These are phyloP conservation scores for Pyrus betulifolia DNA, from an alignment of 306 rosid species.

Conservation along the genomic window DNA sequence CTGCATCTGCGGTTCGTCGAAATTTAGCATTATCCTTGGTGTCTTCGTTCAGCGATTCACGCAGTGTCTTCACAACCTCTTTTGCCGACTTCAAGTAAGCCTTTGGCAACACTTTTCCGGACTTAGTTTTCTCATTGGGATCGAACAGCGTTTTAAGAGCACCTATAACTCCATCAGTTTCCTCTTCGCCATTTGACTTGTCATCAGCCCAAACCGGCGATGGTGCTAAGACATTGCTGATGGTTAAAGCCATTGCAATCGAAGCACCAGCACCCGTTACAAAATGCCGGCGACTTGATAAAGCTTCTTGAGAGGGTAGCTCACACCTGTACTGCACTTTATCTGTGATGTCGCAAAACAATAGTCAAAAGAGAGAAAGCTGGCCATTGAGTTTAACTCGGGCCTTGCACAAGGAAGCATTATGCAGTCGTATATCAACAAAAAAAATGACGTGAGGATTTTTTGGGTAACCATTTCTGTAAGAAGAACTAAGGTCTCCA, in stretches of 20 bases:
- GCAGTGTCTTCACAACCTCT: constrained; percentile 75
- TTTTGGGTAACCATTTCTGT: no score
- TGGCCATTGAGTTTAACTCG: no score
- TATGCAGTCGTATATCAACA: no score
- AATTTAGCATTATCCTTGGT: constrained; percentile 59
- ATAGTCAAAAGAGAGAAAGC: no score
- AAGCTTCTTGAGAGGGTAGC: constrained; percentile 30
- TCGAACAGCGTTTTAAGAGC: constrained; percentile 60
- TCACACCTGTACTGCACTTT: constrained; percentile 43
- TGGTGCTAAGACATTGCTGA: constrained; percentile 36
- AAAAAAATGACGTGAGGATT: no score
- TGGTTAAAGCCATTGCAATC: constrained; percentile 29
- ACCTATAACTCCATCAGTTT: constrained; percentile 57
- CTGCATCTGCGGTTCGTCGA: constrained; percentile 87
- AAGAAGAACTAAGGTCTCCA: no score
- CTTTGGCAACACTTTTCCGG: constrained; percentile 78
- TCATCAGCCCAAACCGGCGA: constrained; percentile 48
- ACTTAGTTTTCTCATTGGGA: constrained; percentile 60
- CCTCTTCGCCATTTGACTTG: constrained; percentile 30
- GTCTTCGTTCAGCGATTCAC: constrained; percentile 66
- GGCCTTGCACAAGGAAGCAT: no score
- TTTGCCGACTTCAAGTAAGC: constrained; percentile 76
- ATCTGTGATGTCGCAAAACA: constrained; percentile 22
- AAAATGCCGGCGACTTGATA: constrained; percentile 45
- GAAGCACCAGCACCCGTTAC: constrained; percentile 27